Base-by-base conservation (phyloP, 1,284 basidiomycete species). In the Malassezia obtusa region DNA sequence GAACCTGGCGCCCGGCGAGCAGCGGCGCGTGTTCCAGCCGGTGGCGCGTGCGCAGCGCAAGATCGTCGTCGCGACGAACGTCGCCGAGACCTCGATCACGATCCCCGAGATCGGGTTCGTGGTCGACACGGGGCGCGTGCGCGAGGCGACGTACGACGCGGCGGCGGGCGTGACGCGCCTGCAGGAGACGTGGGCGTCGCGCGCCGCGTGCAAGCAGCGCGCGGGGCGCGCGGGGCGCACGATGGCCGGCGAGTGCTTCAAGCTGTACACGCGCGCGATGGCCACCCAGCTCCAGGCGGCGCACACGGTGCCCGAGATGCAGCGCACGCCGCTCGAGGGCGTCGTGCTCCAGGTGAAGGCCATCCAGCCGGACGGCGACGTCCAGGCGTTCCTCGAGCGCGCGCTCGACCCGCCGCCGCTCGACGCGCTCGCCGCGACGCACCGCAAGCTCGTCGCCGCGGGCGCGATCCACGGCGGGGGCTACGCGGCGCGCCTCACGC, bases 181-280 rank as follows among this genome's bases (percentile, higher is more conserved):
- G 24, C 80, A 82, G 7, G 90, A 95, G 68, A 80, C 80, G 45
- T 89, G 84, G 82, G 80, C 86, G 33, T 86, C 84, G 17, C 81
- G 81, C 37, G 90, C 91, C 0, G 85, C 86, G 3, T 86, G 84
- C 5, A 79, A 81, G 59, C 90, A 95, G 71, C 80, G 90, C 47
- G 79, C 89, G 49, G 91, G 90, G 61, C 82, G 90, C 71, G 90
- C 91, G 0, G 91, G 90, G 25, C 83, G 91, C 60, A 90, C 86
- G 1, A 57, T 63, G 14, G 57, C 60, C 9, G 67, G 66, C 44
- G 63, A 62, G 35, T 64, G 64, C 48, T 66, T 61, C 57, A 59
- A 89, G 73, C 77, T 94, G 3, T 94, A 86, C 73, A 87, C 86
- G 0, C 79, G 76, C 3, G 75, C 81, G 50, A 81, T 80, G 52